Percentiles rank a stretch among this genome's conserved stretches.
These are phyloP conservation scores for Pinus albicaulis DNA, from an alignment of 75 land plant species.

Conservation along the genomic window DNA sequence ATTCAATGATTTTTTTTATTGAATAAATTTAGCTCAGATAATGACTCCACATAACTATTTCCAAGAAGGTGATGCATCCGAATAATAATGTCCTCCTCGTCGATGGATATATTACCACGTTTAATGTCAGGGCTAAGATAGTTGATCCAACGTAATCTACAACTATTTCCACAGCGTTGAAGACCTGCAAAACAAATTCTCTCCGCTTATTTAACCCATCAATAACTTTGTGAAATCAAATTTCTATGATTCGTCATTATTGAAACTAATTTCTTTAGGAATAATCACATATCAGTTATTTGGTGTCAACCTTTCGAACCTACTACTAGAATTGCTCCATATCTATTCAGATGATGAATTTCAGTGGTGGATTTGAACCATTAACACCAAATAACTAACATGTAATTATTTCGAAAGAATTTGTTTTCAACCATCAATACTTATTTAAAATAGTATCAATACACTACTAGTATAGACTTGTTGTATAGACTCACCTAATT, in stretches of 20 bases:
- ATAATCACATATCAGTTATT: no score
- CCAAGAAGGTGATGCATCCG: conserved; percentile 14
- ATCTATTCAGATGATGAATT: no score
- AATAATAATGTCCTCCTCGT: conserved; percentile 17
- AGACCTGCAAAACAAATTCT: conserved; percentile 2
- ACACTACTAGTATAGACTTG: background rate
- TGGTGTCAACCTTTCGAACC: no score
- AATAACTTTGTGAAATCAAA: no score
- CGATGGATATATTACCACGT: conserved; percentile 9
- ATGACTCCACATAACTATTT: conserved; percentile 6
- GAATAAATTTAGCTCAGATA: background rate
- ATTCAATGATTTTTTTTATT: background rate
- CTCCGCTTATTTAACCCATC: background rate
- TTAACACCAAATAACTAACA: no score
- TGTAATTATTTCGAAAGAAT: no score
- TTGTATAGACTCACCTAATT: conserved; percentile 8
- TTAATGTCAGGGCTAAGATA: conserved; percentile 19
- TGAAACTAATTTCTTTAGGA: no score
- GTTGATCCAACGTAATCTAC: conserved; percentile 27
- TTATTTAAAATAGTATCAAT: no score
- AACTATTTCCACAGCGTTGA: conserved; percentile 20
- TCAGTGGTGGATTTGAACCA: no score
- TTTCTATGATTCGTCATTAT: no score
- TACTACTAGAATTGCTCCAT: no score
- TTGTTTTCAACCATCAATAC: no score